These are phyloP conservation scores for Globisporangium cystogenes DNA, from an alignment of 352 stramenopile species.

Conservation along the genomic window DNA sequence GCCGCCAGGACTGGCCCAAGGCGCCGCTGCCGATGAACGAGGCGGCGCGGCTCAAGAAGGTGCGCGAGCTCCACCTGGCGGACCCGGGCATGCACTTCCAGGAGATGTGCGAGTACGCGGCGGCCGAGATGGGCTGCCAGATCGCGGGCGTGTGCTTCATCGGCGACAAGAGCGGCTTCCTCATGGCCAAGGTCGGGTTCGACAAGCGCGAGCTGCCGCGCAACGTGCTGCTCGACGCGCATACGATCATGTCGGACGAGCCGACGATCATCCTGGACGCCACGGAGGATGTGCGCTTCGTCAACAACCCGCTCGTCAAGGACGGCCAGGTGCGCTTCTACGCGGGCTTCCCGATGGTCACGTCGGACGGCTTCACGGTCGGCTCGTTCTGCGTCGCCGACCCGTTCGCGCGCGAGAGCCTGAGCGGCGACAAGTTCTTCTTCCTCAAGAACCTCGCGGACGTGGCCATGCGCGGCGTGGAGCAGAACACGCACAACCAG, in stretches of 20 bases:
- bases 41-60: conserved; percentile 51
- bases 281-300: conserved; percentile 69
- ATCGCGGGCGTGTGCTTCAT: conserved; percentile 82
- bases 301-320: conserved; percentile 71
- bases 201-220: conserved; percentile 75
- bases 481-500: conserved; percentile 71
- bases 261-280: conserved; percentile 82
- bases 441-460: conserved; percentile 84
- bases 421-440: conserved; percentile 73
- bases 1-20: conserved; percentile 77
- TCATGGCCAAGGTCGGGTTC: conserved; percentile 75
- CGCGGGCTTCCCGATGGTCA: conserved; percentile 72
- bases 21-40: conserved; percentile 69
- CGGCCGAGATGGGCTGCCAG: conserved; percentile 74
- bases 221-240: conserved; percentile 74
- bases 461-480: conserved; percentile 66
- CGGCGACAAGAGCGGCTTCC: conserved; percentile 79
- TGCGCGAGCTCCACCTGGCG: conserved; percentile 66
- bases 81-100: conserved; percentile 81
- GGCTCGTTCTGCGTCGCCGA: conserved; percentile 76
- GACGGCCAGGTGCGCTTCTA: conserved; percentile 81
- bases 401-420: conserved; percentile 63
- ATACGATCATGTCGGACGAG: conserved; percentile 74
- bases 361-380: conserved; percentile 54
- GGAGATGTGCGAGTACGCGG: conserved; percentile 84